phyloP scores from a whole-genome alignment of 179 eudicot species.

The Beta macrorhiza region DNA sequence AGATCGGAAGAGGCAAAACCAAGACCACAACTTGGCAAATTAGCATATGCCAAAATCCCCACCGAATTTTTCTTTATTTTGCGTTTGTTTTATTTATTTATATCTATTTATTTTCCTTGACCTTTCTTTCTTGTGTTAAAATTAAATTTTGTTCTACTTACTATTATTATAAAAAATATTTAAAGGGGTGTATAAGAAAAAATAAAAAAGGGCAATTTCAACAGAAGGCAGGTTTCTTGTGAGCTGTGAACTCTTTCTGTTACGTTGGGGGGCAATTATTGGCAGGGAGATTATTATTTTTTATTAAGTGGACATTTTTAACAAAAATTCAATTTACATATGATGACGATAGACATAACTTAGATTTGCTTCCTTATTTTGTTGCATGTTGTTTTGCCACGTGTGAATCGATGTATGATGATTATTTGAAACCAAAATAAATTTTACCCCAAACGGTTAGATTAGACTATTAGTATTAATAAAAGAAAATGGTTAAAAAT shows the following conservation, averaged over 20 bases:
- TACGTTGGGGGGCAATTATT: slow-evolving; percentile 22
- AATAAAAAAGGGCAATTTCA: not conserved
- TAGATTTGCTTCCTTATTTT: not conserved
- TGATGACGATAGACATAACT: slow-evolving; percentile 6
- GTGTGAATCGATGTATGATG: not conserved
- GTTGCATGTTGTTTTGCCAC: not conserved
- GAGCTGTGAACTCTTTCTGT: slow-evolving; percentile 18
- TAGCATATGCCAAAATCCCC: slow-evolving; percentile 43
- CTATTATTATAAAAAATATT: not conserved
- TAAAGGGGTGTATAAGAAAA: not conserved
- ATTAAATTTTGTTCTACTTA: slow-evolving; percentile 4
- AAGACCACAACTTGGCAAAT: slow-evolving; percentile 42
- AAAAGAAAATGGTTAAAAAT: no score
- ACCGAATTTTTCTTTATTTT: slow-evolving; percentile 21
- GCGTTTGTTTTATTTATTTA: not conserved
- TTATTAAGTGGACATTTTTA: not conserved
- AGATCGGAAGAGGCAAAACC: slow-evolving; percentile 41
- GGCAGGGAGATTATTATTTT: not conserved
- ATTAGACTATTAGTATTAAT: no score
- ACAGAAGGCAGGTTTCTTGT: slow-evolving; percentile 28
- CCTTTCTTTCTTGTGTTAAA: not conserved
- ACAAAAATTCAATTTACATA: no score
- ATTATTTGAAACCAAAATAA: no score
- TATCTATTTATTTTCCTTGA: not conserved
- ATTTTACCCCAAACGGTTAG: no score